Evolutionary conservation across 2,329 filamentous ascomycete genomes (phyloP).

Genomic region (Thielaviopsis ethacetica): DNA sequence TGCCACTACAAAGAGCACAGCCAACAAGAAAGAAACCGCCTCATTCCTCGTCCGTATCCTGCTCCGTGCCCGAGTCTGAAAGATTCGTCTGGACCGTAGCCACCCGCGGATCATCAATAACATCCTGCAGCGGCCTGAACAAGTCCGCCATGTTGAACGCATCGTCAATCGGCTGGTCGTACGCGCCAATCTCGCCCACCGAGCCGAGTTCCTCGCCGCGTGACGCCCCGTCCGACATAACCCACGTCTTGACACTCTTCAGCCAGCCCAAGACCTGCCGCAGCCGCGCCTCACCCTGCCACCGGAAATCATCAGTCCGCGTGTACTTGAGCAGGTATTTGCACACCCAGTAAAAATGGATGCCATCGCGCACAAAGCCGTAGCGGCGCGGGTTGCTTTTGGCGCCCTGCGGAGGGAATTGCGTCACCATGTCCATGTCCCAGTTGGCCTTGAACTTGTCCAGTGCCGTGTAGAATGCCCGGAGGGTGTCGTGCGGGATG

Average conservation of each 20-base stretch:
- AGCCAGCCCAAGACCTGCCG: constrained; percentile 42
- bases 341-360: constrained; percentile 59
- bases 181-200: constrained; percentile 50
- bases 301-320: constrained; percentile 33
- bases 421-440: constrained; percentile 52
- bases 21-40: constrained; percentile 13
- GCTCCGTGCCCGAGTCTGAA: constrained; percentile 10
- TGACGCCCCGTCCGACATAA: constrained; percentile 44
- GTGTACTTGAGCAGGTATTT: constrained; percentile 47
- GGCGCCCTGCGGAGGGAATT: constrained; percentile 40
- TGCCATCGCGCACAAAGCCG: constrained; percentile 54
- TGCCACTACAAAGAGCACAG: too few relatives aligned
- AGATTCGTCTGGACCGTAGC: constrained; percentile 27
- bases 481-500: constrained; percentile 31
- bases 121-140: constrained; percentile 42
- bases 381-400: constrained; percentile 38
- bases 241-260: constrained; percentile 43
- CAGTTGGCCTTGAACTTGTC: constrained; percentile 58
- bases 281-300: constrained; percentile 42
- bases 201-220: constrained; percentile 53
- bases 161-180: constrained; percentile 46
- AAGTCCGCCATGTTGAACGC: constrained; percentile 57
- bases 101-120: constrained; percentile 27
- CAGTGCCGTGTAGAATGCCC: constrained; percentile 38
- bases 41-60: constrained; percentile 14